Evolutionary conservation across 768 basidiomycete genomes (phyloP), one percentile per base, ranked within the genome.

Genomic region (Paxillus ammoniavirescens): DNA sequence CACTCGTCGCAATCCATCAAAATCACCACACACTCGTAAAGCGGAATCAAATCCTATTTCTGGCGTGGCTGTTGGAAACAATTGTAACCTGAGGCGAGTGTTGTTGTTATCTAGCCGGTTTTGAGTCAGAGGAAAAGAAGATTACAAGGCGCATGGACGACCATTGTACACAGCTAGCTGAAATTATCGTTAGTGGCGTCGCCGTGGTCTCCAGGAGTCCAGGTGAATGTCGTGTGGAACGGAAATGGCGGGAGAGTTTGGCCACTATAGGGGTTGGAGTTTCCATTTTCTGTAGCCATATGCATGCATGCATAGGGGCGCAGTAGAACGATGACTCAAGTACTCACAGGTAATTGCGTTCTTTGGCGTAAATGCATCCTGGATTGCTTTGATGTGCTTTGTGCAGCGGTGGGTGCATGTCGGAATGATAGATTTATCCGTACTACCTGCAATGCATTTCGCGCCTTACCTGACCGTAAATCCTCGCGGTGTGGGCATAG

Each of bases 1-100:
- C 36, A 43, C 55, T 54, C 57, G 57, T 56, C 23, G 30, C 10
- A 12, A 69, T 69, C 68, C 60, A 61, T 56, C 57, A 65, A 49
- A 45, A 57, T 43, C 41, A 21, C 21, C 13, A 43, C 37, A 37
- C 50, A 47, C 28, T 53, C 47, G 38, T 21, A 47, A 54, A 42
- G 6, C 4, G 6, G 45, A 37, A 38, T 17, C 18, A 23, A 18
- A 42, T 26, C 8, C 42, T 52, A 52, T 18, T 52, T 17, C 4
- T 15, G 50, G 38, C 37, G 13, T 13, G 50, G 26, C 28, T 37
- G 9, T n/a, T 41, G 2, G 23, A 28, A 26, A 14, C 23, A 26
- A 44, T 26, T 21, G 42, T 44, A 23, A 38, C 12, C 4, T 8
- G 37, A 13, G 13, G 14, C 14, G 37, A 38, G 38, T 15, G 15